These are phyloP conservation scores for Dryadomyces quercivorus DNA, from an alignment of 2,329 filamentous ascomycete genomes.

Conservation along the genomic window DNA sequence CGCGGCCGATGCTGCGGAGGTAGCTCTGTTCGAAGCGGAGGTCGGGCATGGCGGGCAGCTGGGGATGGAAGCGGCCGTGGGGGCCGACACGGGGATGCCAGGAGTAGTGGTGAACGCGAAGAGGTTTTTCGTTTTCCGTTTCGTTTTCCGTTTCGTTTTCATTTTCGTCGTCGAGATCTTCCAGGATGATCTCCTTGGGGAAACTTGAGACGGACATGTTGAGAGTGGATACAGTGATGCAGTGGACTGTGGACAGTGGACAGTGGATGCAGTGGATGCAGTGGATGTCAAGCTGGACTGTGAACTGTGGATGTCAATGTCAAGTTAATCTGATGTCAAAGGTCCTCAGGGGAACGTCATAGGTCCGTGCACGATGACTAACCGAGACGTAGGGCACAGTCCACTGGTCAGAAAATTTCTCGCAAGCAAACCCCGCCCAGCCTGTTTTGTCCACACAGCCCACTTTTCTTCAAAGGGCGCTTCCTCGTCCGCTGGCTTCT, in stretches of 20 bases:
- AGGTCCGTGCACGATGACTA: too few species aligned
- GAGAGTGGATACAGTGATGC: constrained; percentile 31
- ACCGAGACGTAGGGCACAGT: too few species aligned
- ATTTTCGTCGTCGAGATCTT: constrained; percentile 15
- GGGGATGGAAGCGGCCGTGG: constrained; percentile 5
- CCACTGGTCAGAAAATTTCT: not conserved
- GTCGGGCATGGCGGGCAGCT: constrained; percentile 63
- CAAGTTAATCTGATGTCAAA: too few species aligned
- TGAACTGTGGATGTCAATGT: constrained; percentile 36
- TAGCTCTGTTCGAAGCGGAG: constrained; percentile 98
- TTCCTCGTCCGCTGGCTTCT: not conserved
- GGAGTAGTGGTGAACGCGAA: not conserved
- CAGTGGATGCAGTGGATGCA: too few species aligned
- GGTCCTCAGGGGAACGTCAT: too few species aligned
- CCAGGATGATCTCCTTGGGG: constrained; percentile 38
- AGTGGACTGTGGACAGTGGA: constrained; percentile 55
- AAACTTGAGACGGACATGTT: constrained; percentile 62
- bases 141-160: constrained; percentile 21
- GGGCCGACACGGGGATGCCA: not conserved
- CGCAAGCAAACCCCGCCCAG: not conserved
- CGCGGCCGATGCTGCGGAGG: constrained; percentile 71
- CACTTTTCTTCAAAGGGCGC: not conserved
- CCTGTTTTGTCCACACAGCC: not conserved
- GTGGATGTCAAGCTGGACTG: too few species aligned
- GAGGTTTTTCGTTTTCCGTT: constrained; percentile 27